Evolutionary conservation across 2,329 filamentous ascomycete species (phyloP).

Genomic region (Anthostomella pinea): DNA sequence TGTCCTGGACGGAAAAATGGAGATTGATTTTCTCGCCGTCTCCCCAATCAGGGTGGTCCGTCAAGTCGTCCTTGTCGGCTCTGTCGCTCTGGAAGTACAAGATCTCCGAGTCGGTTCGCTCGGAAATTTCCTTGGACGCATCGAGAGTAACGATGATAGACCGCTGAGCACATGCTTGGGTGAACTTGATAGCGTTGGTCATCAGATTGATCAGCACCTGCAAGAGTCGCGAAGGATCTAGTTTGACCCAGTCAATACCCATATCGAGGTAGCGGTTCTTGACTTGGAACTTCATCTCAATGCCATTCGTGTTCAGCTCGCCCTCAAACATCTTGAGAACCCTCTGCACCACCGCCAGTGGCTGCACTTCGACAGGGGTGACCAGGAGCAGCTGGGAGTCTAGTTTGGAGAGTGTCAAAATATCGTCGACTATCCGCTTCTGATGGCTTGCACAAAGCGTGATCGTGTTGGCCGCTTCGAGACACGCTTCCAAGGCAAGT

Average conservation of each 20-base stretch:
- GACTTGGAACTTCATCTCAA: slow-evolving; percentile 66
- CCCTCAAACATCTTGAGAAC: slow-evolving; percentile 78
- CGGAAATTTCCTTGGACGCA: slow-evolving; percentile 53
- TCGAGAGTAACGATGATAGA: slow-evolving; percentile 63
- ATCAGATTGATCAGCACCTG: slow-evolving; percentile 77
- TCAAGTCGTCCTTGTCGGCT: slow-evolving; percentile 42
- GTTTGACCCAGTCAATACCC: slow-evolving; percentile 66
- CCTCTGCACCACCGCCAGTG: slow-evolving; percentile 63
- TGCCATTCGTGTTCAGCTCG: slow-evolving; percentile 69
- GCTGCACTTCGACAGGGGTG: slow-evolving; percentile 67
- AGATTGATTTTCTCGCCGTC: slow-evolving; percentile 68
- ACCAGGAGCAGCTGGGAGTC: slow-evolving; percentile 69
- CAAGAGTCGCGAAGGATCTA: slow-evolving; percentile 72
- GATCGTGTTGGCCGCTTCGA: slow-evolving; percentile 80
- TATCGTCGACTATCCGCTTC: slow-evolving; percentile 68
- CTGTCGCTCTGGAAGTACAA: slow-evolving; percentile 47
- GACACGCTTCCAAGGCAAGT: slow-evolving; percentile 47
- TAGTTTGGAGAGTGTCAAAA: slow-evolving; percentile 65
- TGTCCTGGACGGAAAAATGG: slow-evolving; percentile 70
- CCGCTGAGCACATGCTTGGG: slow-evolving; percentile 56
- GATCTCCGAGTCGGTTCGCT: slow-evolving; percentile 39
- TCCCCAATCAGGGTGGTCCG: slow-evolving; percentile 65
- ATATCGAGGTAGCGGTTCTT: slow-evolving; percentile 65
- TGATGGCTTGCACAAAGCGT: slow-evolving; percentile 77
- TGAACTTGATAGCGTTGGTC: slow-evolving; percentile 65